Percentiles rank a stretch among this genome's conserved stretches.
Conservation (phyloP, 805 yeast species). For the Hanseniaspora clermontiae region DNA sequence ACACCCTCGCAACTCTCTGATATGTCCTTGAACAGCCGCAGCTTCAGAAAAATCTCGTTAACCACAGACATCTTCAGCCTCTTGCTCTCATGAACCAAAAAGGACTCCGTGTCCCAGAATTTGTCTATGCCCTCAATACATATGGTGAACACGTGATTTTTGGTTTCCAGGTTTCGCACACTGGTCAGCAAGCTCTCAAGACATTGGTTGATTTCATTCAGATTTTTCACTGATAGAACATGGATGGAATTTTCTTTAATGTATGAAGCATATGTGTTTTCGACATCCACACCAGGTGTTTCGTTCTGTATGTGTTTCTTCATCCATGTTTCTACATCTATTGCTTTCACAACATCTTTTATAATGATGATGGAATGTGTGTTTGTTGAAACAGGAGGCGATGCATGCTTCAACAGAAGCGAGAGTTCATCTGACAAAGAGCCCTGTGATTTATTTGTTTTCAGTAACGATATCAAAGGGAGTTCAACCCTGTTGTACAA, state of each 20-base stretch:
- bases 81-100: not conserved
- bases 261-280: not conserved
- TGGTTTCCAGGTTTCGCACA: not conserved
- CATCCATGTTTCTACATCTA: slow-evolving; percentile 5
- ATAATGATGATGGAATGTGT: not conserved
- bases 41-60: not conserved
- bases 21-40: not conserved
- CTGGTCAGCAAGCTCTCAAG: not conserved
- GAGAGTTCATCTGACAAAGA: slow-evolving; percentile 2
- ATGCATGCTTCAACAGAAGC: slow-evolving; percentile 1
- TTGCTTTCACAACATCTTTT: not conserved
- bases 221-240: not conserved
- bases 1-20: not conserved
- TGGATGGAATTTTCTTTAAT: not conserved
- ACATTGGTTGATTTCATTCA: not conserved
- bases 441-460: not conserved
- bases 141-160: not conserved
- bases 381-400: not conserved
- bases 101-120: slow-evolving; percentile 12
- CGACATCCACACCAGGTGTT: not conserved
- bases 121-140: slow-evolving; percentile 8
- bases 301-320: not conserved
- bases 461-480: not conserved
- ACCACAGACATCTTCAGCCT: not conserved
- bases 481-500: not conserved